Percentiles rank a stretch among this genome's conserved stretches.
These are phyloP conservation scores for Striga hermonthica DNA, from an alignment of 305 asterid species.

Conservation along the genomic window DNA sequence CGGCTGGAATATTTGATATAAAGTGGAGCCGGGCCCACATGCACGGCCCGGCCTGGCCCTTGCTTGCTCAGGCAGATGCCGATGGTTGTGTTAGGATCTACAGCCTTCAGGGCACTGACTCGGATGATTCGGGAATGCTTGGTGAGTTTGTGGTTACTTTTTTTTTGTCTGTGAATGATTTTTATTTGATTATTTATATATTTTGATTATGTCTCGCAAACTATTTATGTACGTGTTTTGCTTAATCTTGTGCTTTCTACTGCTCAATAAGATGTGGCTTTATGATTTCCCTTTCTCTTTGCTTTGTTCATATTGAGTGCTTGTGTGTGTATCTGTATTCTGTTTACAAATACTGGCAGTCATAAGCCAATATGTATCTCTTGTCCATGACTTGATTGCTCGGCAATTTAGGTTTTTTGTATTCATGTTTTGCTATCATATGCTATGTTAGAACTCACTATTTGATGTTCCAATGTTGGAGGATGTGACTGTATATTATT, in stretches of 20 bases:
- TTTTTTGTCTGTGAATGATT: too few relatives aligned
- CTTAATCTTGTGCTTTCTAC: too few relatives aligned
- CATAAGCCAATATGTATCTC: background rate
- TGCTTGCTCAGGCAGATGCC: constrained; percentile 98
- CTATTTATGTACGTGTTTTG: too few relatives aligned
- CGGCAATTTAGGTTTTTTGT: background rate
- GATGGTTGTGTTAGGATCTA: constrained; percentile 70
- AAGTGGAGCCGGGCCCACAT: constrained; percentile 64
- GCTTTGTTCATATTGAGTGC: too few relatives aligned
- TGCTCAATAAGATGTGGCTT: too few relatives aligned
- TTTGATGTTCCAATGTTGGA: constrained; percentile 1
- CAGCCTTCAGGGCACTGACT: constrained; percentile 39
- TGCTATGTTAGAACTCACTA: background rate
- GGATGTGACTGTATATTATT: constrained; percentile 1
- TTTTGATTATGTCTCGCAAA: too few relatives aligned
- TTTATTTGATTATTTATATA: too few relatives aligned
- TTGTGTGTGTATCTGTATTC: too few relatives aligned
- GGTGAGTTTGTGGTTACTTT: constrained; percentile 38
- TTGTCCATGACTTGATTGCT: constrained; percentile 10
- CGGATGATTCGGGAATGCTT: constrained; percentile 33
- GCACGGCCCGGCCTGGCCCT: constrained; percentile 35
- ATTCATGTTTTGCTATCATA: background rate
- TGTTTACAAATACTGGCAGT: too few relatives aligned
- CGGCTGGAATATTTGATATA: constrained; percentile 84
- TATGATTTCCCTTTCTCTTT: too few relatives aligned